These are phyloP conservation scores for Botryosphaeria agaves DNA, from an alignment of 2,329 filamentous ascomycete genomes.

Conservation along the genomic window DNA sequence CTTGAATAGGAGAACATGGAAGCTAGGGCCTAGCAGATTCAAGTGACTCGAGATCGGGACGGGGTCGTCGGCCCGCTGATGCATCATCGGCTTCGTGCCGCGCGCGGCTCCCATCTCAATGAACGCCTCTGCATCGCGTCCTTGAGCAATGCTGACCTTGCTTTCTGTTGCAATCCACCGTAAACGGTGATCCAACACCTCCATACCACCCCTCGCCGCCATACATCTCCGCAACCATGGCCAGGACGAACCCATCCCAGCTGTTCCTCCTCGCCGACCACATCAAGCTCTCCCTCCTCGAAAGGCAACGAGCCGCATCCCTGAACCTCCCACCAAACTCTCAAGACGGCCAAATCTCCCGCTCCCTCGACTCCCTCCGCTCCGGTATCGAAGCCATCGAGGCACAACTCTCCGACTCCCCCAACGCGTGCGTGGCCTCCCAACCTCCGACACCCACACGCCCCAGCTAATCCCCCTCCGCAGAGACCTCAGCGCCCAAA, in stretches of 20 bases:
- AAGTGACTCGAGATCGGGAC: too few relatives aligned
- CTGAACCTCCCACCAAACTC: conserved; percentile 62
- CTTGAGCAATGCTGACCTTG: conserved; percentile 9
- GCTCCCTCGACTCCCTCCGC: conserved; percentile 72
- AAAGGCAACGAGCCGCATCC: conserved; percentile 71
- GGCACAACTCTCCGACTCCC: conserved; percentile 43
- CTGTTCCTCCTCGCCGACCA: conserved; percentile 90
- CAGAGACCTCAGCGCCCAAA: conserved; percentile 47
- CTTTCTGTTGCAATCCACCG: conserved; percentile 7
- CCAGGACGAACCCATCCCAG: conserved; percentile 43
- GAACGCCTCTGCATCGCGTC: too few relatives aligned
- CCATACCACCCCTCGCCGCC: conserved; percentile 1
- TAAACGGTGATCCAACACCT: neutral
- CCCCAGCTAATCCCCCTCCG: too few relatives aligned
- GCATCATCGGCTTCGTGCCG: too few relatives aligned
- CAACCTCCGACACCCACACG: conserved; percentile 4
- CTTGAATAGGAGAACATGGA: too few relatives aligned
- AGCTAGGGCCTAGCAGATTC: too few relatives aligned
- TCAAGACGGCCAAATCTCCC: conserved; percentile 76
- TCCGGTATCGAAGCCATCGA: conserved; percentile 60
- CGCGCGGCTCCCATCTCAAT: too few relatives aligned
- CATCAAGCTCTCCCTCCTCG: conserved; percentile 87
- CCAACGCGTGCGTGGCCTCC: conserved; percentile 32
- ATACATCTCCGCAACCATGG: conserved; percentile 10
- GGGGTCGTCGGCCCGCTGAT: too few relatives aligned